These are phyloP conservation scores for Sarocladiaceae sp. DNA, from an alignment of 2,329 filamentous ascomycete genomes.

Conservation along the genomic window DNA sequence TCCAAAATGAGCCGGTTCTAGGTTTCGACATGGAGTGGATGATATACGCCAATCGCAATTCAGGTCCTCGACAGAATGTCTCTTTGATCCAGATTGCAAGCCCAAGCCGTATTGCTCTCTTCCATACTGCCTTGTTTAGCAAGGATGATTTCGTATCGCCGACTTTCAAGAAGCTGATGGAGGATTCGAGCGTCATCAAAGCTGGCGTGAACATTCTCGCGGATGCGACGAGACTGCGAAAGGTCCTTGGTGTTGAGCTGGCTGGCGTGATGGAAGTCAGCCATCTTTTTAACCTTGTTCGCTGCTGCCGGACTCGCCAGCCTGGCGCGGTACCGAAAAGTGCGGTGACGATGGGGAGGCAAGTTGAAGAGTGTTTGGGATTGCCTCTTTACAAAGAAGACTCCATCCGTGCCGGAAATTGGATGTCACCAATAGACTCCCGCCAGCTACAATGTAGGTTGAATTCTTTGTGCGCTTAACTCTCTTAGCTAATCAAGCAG, in stretches of 20 bases:
- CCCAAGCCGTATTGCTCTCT: conserved; percentile 70
- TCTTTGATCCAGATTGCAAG: conserved; percentile 82
- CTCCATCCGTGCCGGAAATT: conserved; percentile 69
- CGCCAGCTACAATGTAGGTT: conserved; percentile 67
- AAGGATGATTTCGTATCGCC: conserved; percentile 62
- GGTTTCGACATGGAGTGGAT: conserved; percentile 92
- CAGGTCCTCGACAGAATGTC: conserved; percentile 62
- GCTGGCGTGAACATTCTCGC: conserved; percentile 71
- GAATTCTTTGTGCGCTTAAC: too few relatives aligned
- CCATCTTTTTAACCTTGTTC: conserved; percentile 75
- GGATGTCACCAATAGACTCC: conserved; percentile 59
- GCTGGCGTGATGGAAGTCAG: conserved; percentile 75
- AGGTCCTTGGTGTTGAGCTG: conserved; percentile 60
- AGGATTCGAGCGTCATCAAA: conserved; percentile 66
- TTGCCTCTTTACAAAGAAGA: conserved; percentile 72
- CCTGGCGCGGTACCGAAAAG: conserved; percentile 59
- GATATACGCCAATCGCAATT: conserved; percentile 37
- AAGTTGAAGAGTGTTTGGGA: conserved; percentile 66
- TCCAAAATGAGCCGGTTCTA: conserved; percentile 65
- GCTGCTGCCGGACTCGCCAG: conserved; percentile 50
- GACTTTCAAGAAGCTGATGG: conserved; percentile 66
- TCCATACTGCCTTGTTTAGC: conserved; percentile 69
- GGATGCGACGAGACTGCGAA: conserved; percentile 64
- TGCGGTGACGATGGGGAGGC: conserved; percentile 61
- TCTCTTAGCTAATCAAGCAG: conserved; percentile 31